A percentile compares a stretch with the other conserved stretches of the same genome.
Conservation (phyloP, 2,329 filamentous ascomycete genomes). For the Paradendryphiella salina region DNA sequence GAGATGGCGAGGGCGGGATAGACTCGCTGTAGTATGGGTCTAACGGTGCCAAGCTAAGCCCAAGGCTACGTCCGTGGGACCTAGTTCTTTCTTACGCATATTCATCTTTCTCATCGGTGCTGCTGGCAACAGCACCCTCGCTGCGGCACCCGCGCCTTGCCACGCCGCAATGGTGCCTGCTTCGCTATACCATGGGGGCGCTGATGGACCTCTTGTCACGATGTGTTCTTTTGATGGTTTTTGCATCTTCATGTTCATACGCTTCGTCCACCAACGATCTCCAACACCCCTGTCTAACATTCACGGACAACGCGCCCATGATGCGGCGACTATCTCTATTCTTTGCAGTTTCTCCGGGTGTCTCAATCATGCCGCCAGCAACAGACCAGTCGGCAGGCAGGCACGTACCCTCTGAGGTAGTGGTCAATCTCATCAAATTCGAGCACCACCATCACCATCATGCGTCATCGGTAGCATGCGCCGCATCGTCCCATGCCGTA, state of each 20-base stretch:
- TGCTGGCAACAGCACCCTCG: slow-evolving; percentile 14
- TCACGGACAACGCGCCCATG: slow-evolving; percentile 7
- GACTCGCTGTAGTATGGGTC: slow-evolving; percentile 23
- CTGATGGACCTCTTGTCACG: slow-evolving; percentile 5
- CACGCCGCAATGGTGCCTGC: slow-evolving; percentile 14
- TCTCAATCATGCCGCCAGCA: slow-evolving; percentile 5
- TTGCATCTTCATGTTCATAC: slow-evolving; percentile 17
- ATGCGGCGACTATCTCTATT: slow-evolving; percentile 11
- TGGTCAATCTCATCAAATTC: neutral
- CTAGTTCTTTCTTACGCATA: slow-evolving; percentile 33
- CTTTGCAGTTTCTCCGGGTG: slow-evolving; percentile 12
- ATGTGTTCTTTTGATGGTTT: slow-evolving; percentile 9
- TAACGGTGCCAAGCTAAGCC: slow-evolving; percentile 26
- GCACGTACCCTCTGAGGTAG: neutral
- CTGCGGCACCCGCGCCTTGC: slow-evolving; percentile 11
- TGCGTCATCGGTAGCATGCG: neutral
- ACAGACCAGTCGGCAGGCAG: neutral
- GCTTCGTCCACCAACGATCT: slow-evolving; percentile 15
- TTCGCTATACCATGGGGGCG: slow-evolving; percentile 4
- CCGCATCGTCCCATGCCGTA: neutral
- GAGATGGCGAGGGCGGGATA: slow-evolving; percentile 25
- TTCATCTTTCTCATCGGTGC: slow-evolving; percentile 26
- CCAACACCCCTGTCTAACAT: slow-evolving; percentile 14
- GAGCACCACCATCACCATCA: neutral
- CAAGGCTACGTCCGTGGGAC: slow-evolving; percentile 26